phyloP scores from a whole-genome alignment of 306 rosid species.

The Quercus aquifolioides region DNA sequence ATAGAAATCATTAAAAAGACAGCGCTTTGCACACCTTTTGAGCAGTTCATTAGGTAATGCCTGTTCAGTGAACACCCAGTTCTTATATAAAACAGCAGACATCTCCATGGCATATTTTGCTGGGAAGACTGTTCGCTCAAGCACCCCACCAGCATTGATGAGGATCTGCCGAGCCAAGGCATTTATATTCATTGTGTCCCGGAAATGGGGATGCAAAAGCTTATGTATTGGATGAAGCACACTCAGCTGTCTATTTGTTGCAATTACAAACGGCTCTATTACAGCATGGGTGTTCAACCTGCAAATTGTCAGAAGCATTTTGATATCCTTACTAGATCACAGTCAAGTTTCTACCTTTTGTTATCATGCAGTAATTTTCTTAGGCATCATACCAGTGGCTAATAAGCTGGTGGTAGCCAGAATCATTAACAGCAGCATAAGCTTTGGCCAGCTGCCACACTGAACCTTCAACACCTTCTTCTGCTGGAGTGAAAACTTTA shows the following conservation, averaged over 20 bases:
- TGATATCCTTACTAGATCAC: neutral
- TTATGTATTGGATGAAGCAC: slow-evolving; percentile 78
- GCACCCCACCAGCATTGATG: slow-evolving; percentile 85
- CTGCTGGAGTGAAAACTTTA: slow-evolving; percentile 66
- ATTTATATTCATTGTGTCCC: slow-evolving; percentile 88
- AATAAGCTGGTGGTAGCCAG: slow-evolving; percentile 90
- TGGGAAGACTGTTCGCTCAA: slow-evolving; percentile 89
- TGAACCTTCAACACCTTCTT: slow-evolving; percentile 54
- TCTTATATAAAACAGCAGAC: slow-evolving; percentile 62
- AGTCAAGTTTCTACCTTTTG: slow-evolving; percentile 1
- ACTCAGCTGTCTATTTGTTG: slow-evolving; percentile 79
- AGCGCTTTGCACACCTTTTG: slow-evolving; percentile 52
- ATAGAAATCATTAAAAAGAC: neutral
- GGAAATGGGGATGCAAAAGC: slow-evolving; percentile 82
- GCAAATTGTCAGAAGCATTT: slow-evolving; percentile 19
- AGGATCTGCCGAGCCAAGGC: slow-evolving; percentile 88
- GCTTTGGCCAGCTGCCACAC: slow-evolving; percentile 97
- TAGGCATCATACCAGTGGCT: slow-evolving; percentile 77
- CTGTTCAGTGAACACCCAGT: slow-evolving; percentile 83
- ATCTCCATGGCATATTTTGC: slow-evolving; percentile 77
- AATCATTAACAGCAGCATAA: slow-evolving; percentile 82
- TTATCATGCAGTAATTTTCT: neutral
- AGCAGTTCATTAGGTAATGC: slow-evolving; percentile 75
- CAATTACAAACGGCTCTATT: slow-evolving; percentile 89
- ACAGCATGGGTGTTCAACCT: slow-evolving; percentile 93